Base-by-base conservation (phyloP, 2,329 filamentous ascomycete species). In the Trichocomaceae sp. region DNA sequence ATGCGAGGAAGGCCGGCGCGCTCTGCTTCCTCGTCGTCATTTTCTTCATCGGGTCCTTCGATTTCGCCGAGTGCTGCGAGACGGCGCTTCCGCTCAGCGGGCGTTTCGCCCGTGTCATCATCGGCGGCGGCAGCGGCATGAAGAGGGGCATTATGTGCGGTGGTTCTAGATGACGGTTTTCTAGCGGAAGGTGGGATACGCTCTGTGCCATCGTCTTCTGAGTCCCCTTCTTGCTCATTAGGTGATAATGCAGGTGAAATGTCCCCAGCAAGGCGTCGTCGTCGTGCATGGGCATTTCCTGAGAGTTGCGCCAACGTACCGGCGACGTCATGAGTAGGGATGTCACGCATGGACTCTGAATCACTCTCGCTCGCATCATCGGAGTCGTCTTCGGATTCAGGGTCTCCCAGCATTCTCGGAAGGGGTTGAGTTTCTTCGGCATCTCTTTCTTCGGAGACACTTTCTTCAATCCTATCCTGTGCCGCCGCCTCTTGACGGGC, bases 81-180 rank as follows among this genome's bases (percentile, higher is more conserved):
- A 63, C 75, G 72, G 55, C 75, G 73, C 47, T 73, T 69, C 39
- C 73, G 73, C 58, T 77, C 74, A 8, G 73, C 75, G 1, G 73
- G 72, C 3, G 75, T 77, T 57, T 72, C 70, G 31, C 41, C 33
- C 12, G 49, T 50, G 17, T 58, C 56, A 20, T 56, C 45, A 15
- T 10, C n/a, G 10, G 17, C 12, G 17, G 56, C 56, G 17, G 53
- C 45, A 15, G n/a, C n/a, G 10, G 17, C 12, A 7, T 12, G 20
- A 26, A 13, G 26, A n/a, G 49, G 42, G 5, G 10, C 42, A 44
- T 8, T 41, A 10, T 47, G 56, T 22, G 22, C 17, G 41, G 42
- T 62, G 7, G 33, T 44, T 15, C 46, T 45, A 22, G 50, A 52
- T 41, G 49, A 39, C 12, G 54, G 49, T 46, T 31, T 47, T 19